Evolutionary conservation across 441 rosid genomes (phyloP).

Genomic region (Melianthus villosus): DNA sequence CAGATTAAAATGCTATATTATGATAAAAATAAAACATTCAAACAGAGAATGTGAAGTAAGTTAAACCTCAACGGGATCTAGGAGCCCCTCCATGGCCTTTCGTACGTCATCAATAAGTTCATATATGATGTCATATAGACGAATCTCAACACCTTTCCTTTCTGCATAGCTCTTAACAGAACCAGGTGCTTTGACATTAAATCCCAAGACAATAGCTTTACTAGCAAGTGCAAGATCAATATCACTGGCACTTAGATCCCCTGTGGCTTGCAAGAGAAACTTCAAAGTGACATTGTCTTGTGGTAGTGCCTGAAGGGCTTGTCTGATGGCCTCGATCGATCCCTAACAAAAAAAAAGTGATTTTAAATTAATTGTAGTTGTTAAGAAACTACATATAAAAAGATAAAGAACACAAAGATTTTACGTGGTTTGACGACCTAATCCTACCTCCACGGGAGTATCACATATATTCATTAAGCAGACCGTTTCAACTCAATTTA

Average conservation of each 20-base stretch:
- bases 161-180: constrained; percentile 73
- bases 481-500: no score
- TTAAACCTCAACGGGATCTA: constrained; percentile 68
- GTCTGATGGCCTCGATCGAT: constrained; percentile 84
- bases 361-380: constrained; percentile 7
- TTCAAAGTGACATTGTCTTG: constrained; percentile 77
- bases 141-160: constrained; percentile 81
- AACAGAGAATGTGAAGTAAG: constrained; percentile 8
- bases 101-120: constrained; percentile 85
- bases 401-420: no score
- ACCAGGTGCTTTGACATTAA: constrained; percentile 67
- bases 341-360: constrained; percentile 42
- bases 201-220: constrained; percentile 73
- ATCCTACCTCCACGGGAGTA: no score
- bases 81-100: constrained; percentile 95
- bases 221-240: constrained; percentile 85
- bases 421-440: no score
- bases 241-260: constrained; percentile 74
- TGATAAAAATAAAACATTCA: neutral
- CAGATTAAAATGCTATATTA: no score
- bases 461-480: no score
- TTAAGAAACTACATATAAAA: no score
- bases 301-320: constrained; percentile 81
- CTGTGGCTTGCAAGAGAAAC: constrained; percentile 76
- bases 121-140: constrained; percentile 75